phyloP scores from a whole-genome alignment of 805 yeast genomes.

The Cyberlindnera euphorbiae region DNA sequence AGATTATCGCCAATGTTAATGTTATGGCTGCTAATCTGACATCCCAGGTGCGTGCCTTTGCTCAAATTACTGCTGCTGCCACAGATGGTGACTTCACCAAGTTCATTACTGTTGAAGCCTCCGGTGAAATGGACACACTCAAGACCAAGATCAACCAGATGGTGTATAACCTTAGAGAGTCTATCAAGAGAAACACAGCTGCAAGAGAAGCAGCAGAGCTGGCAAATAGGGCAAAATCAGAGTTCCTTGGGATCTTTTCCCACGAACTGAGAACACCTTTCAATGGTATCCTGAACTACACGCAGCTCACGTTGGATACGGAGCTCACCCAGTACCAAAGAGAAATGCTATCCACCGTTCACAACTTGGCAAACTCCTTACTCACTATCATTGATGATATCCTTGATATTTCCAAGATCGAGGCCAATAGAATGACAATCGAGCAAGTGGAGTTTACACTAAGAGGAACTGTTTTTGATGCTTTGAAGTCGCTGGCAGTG shows the following conservation, averaged over 20 bases:
- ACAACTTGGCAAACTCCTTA: constrained; percentile 79
- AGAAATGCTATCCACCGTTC: constrained; percentile 87
- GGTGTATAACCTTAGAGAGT: constrained; percentile 83
- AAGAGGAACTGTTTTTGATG: constrained; percentile 86
- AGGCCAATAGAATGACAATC: constrained; percentile 89
- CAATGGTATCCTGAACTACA: constrained; percentile 92
- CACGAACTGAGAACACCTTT: constrained; percentile 88
- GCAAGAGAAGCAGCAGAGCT: constrained; percentile 93
- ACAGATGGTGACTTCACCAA: constrained; percentile 91
- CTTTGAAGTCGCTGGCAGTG: constrained; percentile 82
- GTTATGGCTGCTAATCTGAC: constrained; percentile 91
- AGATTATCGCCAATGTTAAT: constrained; percentile 84
- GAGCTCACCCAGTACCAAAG: constrained; percentile 88
- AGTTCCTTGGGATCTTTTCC: constrained; percentile 83
- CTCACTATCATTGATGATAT: constrained; percentile 87
- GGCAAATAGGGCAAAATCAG: constrained; percentile 86
- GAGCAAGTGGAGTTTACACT: constrained; percentile 84
- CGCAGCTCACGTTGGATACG: constrained; percentile 82
- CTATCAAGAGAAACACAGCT: constrained; percentile 86
- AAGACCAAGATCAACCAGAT: constrained; percentile 62
- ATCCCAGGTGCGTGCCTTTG: constrained; percentile 88
- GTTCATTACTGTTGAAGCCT: constrained; percentile 85
- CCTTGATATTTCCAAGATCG: constrained; percentile 87
- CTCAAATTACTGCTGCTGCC: constrained; percentile 90
- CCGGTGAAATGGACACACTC: constrained; percentile 75